Evolutionary conservation across 2,329 filamentous ascomycete genomes (phyloP), one percentile per base, ranked within the genome.

Genomic region (Claviceps arundinis): DNA sequence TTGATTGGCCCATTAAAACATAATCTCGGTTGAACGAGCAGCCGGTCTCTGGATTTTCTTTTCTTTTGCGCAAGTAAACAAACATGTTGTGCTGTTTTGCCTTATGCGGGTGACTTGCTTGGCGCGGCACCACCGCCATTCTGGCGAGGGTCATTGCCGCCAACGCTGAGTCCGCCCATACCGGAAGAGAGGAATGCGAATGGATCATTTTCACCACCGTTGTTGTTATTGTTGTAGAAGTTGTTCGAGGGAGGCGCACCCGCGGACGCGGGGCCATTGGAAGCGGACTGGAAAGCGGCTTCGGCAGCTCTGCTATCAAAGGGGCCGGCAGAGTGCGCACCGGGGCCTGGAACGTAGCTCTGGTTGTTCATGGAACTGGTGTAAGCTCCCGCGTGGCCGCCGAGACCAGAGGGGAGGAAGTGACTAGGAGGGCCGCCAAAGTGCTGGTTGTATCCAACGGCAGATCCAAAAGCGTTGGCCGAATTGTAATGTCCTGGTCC

Each of bases 231-330:
- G 56, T 61, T 64, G 56, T 72, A 71, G 50, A 70, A 72, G 59
- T 70, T 70, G 70, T 68, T 68, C 43, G 85, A 82, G 37, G 84
- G 82, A 42, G 85, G 86, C 55, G 84, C 81, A 38, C 86, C 87
- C 55, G 84, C 84, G 45, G 86, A 87, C 16, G 84, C 82, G 19
- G 85, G 84, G 52, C 87, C 87, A 60, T 93, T 91, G 60, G 84
- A 84, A 41, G 88, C 89, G 42, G 87, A 87, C 65, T 88, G 87
- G 75, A 98, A 98, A 26, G 93, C 91, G 55, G 89, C 89, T 72
- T 97, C 91, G 16, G 91, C 89, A 56, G 89, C 87, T 56, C 90
- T 87, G 73, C 89, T 94, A 65, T 95, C 90, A 63, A 98, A 97
- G 5, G 85, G 85, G 13, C 89, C 87, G 43, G 86, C 86, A 24